Conservation (phyloP, 2,329 filamentous ascomycete species). For the Raffaelea deltoideospora region DNA sequence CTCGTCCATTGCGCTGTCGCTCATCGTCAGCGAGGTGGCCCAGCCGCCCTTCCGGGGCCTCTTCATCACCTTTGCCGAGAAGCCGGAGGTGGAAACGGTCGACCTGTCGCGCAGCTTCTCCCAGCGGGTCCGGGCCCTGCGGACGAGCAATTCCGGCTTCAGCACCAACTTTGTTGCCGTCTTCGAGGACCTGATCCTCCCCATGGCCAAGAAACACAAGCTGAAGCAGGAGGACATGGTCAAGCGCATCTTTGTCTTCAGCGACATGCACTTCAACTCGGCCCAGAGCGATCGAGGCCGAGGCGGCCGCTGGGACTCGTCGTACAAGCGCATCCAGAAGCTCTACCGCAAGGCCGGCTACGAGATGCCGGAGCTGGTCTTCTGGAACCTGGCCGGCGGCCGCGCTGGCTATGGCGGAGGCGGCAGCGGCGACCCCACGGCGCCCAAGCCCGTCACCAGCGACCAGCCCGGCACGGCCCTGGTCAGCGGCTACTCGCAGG, state of each 20-base stretch:
- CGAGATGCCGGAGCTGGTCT: conserved; percentile 42
- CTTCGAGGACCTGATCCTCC: conserved; percentile 37
- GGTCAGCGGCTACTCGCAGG: conserved; percentile 42
- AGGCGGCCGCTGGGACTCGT: conserved; percentile 28
- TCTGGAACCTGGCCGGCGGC: conserved; percentile 40
- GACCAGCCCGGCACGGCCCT: conserved; percentile 28
- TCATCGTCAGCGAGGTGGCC: conserved; percentile 38
- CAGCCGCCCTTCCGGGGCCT: conserved; percentile 35
- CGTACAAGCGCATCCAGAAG: conserved; percentile 32
- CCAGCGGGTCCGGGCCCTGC: conserved; percentile 24
- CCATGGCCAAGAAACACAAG: conserved; percentile 33
- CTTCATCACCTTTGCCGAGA: conserved; percentile 37
- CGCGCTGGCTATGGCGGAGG: conserved; percentile 10
- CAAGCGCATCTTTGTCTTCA: conserved; percentile 44
- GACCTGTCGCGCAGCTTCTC: conserved; percentile 21
- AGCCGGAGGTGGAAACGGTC: conserved; percentile 25
- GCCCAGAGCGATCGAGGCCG: conserved; percentile 14
- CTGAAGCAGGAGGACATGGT: conserved; percentile 42
- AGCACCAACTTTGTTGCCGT: conserved; percentile 39
- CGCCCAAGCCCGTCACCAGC: conserved; percentile 33
- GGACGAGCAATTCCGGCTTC: conserved; percentile 19
- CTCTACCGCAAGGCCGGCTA: conserved; percentile 34
- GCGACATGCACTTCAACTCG: conserved; percentile 43
- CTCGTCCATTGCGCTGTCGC: conserved; percentile 37
- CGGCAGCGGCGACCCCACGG: conserved; percentile 13